Evolutionary conservation across 192 early-diverging fungal genomes (phyloP).

Genomic region (Entomortierella lignicola): DNA sequence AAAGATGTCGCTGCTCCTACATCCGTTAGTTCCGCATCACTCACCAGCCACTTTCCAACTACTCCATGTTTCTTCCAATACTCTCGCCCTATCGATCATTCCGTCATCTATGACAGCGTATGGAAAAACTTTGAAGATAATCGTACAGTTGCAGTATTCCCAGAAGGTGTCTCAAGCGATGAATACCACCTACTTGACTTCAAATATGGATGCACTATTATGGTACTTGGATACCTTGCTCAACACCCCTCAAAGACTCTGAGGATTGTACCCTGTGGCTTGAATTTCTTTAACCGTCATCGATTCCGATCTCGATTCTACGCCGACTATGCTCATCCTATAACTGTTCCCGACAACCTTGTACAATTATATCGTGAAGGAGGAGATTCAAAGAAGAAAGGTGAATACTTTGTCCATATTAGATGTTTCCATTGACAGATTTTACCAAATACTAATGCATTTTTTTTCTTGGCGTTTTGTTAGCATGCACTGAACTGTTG

Average conservation of each 20-base stretch:
- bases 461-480: slow-evolving; percentile 1
- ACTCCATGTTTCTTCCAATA: slow-evolving; percentile 46
- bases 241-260: slow-evolving; percentile 41
- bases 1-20: background rate
- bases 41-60: slow-evolving; percentile 25
- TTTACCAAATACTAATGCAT: background rate
- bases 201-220: slow-evolving; percentile 60
- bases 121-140: slow-evolving; percentile 55
- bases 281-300: slow-evolving; percentile 62
- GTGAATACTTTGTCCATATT: background rate
- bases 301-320: slow-evolving; percentile 58
- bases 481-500: slow-evolving; percentile 56
- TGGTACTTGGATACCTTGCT: slow-evolving; percentile 56
- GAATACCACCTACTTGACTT: slow-evolving; percentile 56
- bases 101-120: slow-evolving; percentile 54
- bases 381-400: slow-evolving; percentile 50
- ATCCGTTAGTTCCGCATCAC: background rate
- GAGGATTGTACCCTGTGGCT: slow-evolving; percentile 55
- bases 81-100: slow-evolving; percentile 49
- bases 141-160: slow-evolving; percentile 53
- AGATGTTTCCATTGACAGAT: background rate
- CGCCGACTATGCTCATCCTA: slow-evolving; percentile 44
- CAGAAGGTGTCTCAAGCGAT: slow-evolving; percentile 56
- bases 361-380: slow-evolving; percentile 50
- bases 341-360: slow-evolving; percentile 45